These are phyloP conservation scores for Paraglomus occultum DNA, from an alignment of 192 early-diverging fungal genomes.

Conservation along the genomic window DNA sequence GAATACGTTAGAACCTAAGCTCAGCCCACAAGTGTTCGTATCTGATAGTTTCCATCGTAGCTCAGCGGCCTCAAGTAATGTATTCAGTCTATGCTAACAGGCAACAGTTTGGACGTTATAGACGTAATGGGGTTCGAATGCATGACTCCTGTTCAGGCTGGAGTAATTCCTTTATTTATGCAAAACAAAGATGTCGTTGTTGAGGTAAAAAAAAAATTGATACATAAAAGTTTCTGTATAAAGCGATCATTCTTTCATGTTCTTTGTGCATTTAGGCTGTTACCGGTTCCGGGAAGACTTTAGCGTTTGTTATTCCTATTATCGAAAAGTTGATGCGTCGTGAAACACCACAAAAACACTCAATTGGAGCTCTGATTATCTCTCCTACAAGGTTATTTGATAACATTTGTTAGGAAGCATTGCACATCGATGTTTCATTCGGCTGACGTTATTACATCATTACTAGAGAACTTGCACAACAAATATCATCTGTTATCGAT, in stretches of 20 bases:
- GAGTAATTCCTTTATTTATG: conserved; percentile 88
- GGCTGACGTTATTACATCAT: neutral
- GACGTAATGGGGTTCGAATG: conserved; percentile 68
- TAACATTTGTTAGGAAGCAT: neutral
- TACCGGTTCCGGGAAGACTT: conserved; percentile 96
- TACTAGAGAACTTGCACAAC: conserved; percentile 78
- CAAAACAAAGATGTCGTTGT: conserved; percentile 95
- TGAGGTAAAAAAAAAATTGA: conserved; percentile 55
- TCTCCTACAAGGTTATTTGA: conserved; percentile 68
- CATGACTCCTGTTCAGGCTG: conserved; percentile 95
- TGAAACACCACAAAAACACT: conserved; percentile 56
- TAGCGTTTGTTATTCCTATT: conserved; percentile 88
- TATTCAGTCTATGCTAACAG: conserved; percentile 3
- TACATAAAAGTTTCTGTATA: no score
- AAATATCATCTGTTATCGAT: conserved; percentile 74
- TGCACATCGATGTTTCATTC: neutral
- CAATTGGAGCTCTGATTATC: conserved; percentile 87
- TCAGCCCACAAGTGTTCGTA: conserved; percentile 45
- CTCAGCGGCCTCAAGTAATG: neutral
- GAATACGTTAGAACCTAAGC: conserved; percentile 57
- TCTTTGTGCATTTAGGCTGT: conserved; percentile 59
- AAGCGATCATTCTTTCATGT: neutral
- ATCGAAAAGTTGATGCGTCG: conserved; percentile 80
- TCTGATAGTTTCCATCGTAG: neutral
- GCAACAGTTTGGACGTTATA: conserved; percentile 53